Evolutionary conservation across 164 flowering plant genomes (phyloP).

Genomic region (Protea cynaroides): DNA sequence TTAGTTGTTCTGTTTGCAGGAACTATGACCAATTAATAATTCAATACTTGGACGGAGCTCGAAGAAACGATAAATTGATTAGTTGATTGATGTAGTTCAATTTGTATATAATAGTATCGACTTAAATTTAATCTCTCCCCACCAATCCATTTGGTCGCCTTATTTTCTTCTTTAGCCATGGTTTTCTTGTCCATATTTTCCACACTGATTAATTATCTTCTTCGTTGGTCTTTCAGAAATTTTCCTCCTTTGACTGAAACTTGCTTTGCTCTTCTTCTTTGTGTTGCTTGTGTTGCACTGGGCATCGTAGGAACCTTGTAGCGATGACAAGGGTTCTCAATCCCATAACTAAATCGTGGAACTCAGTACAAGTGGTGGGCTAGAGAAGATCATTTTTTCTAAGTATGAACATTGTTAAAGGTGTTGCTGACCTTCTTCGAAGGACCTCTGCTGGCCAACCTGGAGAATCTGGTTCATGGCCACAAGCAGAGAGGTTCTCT

Average conservation of each 20-base stretch:
- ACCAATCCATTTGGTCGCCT: too few species aligned
- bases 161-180: too few species aligned
- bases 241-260: background rate
- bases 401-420: constrained; percentile 87
- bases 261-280: background rate
- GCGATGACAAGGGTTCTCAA: constrained; percentile 1
- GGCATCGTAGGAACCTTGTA: background rate
- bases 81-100: too few species aligned
- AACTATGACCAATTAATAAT: too few species aligned
- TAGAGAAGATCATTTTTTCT: background rate
- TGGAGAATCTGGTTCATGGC: constrained; percentile 41
- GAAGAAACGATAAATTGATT: too few species aligned
- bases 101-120: too few species aligned
- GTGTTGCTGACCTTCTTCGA: constrained; percentile 92
- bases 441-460: constrained; percentile 65
- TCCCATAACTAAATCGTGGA: constrained; percentile 6
- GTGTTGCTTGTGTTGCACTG: background rate
- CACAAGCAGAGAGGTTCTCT: constrained; percentile 46
- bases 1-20: background rate
- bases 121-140: too few species aligned
- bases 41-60: too few species aligned
- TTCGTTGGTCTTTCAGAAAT: too few species aligned
- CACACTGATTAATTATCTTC: too few species aligned
- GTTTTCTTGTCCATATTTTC: too few species aligned
- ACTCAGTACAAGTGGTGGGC: constrained; percentile 10